Evolutionary conservation across 345 rosid genomes (phyloP), one percentile per base, ranked within the genome.

Genomic region (Eucalyptus pumila): DNA sequence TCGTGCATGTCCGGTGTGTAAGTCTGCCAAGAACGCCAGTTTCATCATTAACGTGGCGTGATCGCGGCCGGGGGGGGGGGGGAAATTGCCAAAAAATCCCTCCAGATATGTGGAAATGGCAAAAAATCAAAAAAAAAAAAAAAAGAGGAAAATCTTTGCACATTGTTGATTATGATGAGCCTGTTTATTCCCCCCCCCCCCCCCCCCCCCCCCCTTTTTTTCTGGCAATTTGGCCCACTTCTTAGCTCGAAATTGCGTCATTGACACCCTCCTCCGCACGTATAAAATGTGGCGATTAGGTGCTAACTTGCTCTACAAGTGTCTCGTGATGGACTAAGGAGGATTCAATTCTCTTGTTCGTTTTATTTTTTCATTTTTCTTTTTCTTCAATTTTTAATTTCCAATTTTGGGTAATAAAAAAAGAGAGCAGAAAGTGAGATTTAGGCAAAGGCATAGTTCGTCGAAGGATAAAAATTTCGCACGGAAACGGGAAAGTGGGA

Each of bases 1-100:
- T 54, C 88, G 51, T 52, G 72, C 88, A n/a, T 89, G 90, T 69
- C 90, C 90, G 34, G 80, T 89, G 40, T 89, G 90, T 72, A 69
- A 44, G 19, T 86, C 86, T 4, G 23, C 62, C 58, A 89, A 85
- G 49, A 86, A 89, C 50, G 90, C 85, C 40, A 85, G 83, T 11
- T 49, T 89, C 37, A 54, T 54, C 86, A 86, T 89, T 9, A 89
- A 86, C 90, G 48, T 62, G 87, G 86, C 87, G 6, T 87, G 85
- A 76, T 37, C 8, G 5, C 6, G 9, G n/a, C n/a, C n/a, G n/a
- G n/a, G n/a, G n/a, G n/a, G n/a, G n/a, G 27, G 26, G 17, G 76
- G 8, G 37, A 65, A 65, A 6, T 56, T 26, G 62, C 62, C 14
- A 0, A 14, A n/a, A 65, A n/a, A 76, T 40, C 7, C 8, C 14